Percentiles rank a stretch among this genome's conserved stretches.
Evolutionary conservation across 1,284 basidiomycete species (phyloP).

Genomic region (Pisolithus thermaeus): DNA sequence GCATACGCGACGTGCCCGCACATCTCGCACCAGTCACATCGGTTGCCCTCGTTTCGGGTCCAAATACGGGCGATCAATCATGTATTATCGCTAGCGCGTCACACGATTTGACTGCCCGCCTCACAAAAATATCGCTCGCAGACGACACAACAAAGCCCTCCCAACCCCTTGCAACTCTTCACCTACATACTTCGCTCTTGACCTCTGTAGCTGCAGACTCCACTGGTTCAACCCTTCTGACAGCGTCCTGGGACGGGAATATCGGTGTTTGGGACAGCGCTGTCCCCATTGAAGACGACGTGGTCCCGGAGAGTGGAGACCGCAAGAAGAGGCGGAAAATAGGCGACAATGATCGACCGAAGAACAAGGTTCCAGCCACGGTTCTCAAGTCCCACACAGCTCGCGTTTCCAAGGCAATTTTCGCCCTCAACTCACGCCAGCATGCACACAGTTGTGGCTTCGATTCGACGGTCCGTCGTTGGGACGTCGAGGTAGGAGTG

Average conservation of each 20-base stretch:
- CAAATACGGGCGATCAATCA: slow-evolving; percentile 28
- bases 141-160: slow-evolving; percentile 26
- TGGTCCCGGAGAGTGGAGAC: slow-evolving; percentile 36
- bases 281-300: slow-evolving; percentile 59
- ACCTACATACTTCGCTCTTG: slow-evolving; percentile 71
- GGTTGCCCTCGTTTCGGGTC: slow-evolving; percentile 50
- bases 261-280: slow-evolving; percentile 75
- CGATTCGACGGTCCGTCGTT: slow-evolving; percentile 68
- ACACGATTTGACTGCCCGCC: slow-evolving; percentile 72
- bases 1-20: slow-evolving; percentile 44
- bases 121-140: slow-evolving; percentile 47
- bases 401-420: slow-evolving; percentile 63
- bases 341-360: slow-evolving; percentile 29
- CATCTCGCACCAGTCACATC: slow-evolving; percentile 74
- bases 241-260: slow-evolving; percentile 26
- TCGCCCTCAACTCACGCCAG: slow-evolving; percentile 29
- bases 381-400: slow-evolving; percentile 74
- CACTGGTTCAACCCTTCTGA: slow-evolving; percentile 42
- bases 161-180: slow-evolving; percentile 53
- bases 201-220: slow-evolving; percentile 58
- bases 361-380: slow-evolving; percentile 56
- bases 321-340: slow-evolving; percentile 55
- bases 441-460: slow-evolving; percentile 67
- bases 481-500: slow-evolving; percentile 67
- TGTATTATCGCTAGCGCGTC: slow-evolving; percentile 74